phyloP scores from a whole-genome alignment of 176 grass and related monocot genomes.

The Eragrostis nindensis region DNA sequence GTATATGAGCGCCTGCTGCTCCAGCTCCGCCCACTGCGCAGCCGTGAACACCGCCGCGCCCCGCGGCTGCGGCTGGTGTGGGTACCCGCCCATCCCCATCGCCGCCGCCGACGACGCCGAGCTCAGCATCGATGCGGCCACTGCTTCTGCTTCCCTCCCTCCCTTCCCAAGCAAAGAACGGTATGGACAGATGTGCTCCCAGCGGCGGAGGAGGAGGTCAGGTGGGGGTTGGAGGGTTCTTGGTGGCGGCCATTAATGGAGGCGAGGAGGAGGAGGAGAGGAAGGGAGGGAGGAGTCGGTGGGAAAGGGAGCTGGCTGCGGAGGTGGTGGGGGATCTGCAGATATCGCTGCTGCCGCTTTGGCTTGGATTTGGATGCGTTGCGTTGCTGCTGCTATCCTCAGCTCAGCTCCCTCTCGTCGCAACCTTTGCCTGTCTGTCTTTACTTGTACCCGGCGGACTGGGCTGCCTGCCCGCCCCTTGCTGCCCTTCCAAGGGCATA shows the following conservation, averaged over 20 bases:
- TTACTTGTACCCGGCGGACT: not conserved
- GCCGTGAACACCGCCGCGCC: conserved; percentile 77
- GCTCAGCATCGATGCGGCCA: conserved; percentile 47
- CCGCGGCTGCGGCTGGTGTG: conserved; percentile 28
- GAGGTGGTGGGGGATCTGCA: conserved; percentile 49
- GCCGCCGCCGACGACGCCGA: conserved; percentile 48
- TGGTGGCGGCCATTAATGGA: conserved; percentile 71
- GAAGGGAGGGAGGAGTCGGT: conserved; percentile 22
- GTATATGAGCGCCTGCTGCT: conserved; percentile 96
- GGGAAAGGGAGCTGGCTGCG: not conserved
- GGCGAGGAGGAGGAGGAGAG: not conserved
- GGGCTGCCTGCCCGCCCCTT: too few species aligned
- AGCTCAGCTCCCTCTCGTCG: not conserved
- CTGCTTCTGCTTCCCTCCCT: not conserved
- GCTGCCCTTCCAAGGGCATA: conserved; percentile 6
- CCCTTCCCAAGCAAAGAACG: not conserved
- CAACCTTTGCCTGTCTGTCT: not conserved
- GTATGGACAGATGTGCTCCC: not conserved
- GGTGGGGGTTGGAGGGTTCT: conserved; percentile 49
- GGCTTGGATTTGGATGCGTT: not conserved
- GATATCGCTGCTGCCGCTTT: conserved; percentile 1
- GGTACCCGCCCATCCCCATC: conserved; percentile 44
- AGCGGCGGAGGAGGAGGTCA: conserved; percentile 6
- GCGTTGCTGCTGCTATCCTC: not conserved
- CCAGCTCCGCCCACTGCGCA: conserved; percentile 94